Conservation (phyloP, 176 grass and related monocot species). For the Pontederia crassipes region DNA sequence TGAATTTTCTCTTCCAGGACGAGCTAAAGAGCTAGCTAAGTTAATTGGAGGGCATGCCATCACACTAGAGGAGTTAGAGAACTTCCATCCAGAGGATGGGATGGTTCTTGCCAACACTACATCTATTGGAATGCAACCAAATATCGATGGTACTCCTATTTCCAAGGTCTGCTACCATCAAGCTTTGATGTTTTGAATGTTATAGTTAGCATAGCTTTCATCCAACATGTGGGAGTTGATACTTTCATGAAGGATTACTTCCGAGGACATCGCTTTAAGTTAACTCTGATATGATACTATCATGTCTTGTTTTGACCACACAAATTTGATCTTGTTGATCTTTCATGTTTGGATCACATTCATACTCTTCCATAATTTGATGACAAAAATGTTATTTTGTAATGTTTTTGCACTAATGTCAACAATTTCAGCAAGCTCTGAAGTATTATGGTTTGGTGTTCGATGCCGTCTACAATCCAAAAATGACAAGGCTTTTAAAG, state of each 20-base stretch:
- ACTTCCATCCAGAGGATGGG: conserved; percentile 62
- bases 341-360: no score
- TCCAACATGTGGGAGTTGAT: no score
- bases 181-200: no score
- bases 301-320: no score
- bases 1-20: conserved; percentile 32
- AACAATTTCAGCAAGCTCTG: conserved; percentile 61
- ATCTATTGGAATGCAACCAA: conserved; percentile 87
- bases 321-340: no score
- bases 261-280: no score
- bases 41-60: conserved; percentile 63
- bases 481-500: conserved; percentile 71
- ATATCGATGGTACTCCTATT: conserved; percentile 70
- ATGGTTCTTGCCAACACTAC: conserved; percentile 99
- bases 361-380: no score
- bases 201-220: no score
- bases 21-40: conserved; percentile 67
- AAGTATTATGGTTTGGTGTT: conserved; percentile 74
- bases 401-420: no score
- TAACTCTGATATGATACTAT: no score
- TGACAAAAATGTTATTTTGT: no score
- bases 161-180: conserved; percentile 36
- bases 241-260: no score
- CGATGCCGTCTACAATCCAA: conserved; percentile 81
- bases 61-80: conserved; percentile 61